These are phyloP conservation scores for Xylaria digitata DNA, from an alignment of 2,329 filamentous ascomycete species.

Conservation along the genomic window DNA sequence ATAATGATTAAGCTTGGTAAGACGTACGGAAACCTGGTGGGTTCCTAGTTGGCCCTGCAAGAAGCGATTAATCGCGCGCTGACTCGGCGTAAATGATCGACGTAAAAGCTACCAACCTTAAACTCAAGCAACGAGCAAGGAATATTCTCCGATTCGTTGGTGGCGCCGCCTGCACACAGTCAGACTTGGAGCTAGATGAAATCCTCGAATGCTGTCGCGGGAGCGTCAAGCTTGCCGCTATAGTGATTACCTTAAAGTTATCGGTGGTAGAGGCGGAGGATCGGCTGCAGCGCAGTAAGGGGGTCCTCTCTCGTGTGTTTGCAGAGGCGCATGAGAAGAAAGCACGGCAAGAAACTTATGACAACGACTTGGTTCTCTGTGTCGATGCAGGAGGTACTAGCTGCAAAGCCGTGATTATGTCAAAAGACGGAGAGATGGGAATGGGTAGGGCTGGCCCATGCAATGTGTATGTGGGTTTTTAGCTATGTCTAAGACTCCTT, in stretches of 20 bases:
- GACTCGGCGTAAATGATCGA: constrained; percentile 32
- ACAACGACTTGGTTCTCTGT: constrained; percentile 23
- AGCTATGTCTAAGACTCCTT: not conserved
- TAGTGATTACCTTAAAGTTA: constrained; percentile 17
- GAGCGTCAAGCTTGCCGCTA: constrained; percentile 31
- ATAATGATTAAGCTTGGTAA: constrained; percentile 36
- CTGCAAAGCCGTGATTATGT: constrained; percentile 32
- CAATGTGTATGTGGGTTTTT: constrained; percentile 25
- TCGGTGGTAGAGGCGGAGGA: constrained; percentile 26
- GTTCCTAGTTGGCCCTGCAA: not conserved
- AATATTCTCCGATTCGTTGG: constrained; percentile 29
- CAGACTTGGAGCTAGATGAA: constrained; percentile 24
- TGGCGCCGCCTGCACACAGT: constrained; percentile 20
- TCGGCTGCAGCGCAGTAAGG: constrained; percentile 19
- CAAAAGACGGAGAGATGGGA: constrained; percentile 29
- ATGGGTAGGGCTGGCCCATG: constrained; percentile 26
- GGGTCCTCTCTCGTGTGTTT: constrained; percentile 27
- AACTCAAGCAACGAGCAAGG: constrained; percentile 33
- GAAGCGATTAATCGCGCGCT: not conserved
- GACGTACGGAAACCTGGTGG: constrained; percentile 30
- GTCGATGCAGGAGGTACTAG: constrained; percentile 34
- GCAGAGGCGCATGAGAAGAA: constrained; percentile 19
- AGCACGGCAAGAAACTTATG: not conserved
- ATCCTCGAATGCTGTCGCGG: constrained; percentile 23
- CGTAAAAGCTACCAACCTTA: constrained; percentile 33